Percentiles rank a stretch among this genome's conserved stretches.
These are phyloP conservation scores for Phytophthora hibernalis DNA, from an alignment of 352 stramenopile genomes.

Conservation along the genomic window DNA sequence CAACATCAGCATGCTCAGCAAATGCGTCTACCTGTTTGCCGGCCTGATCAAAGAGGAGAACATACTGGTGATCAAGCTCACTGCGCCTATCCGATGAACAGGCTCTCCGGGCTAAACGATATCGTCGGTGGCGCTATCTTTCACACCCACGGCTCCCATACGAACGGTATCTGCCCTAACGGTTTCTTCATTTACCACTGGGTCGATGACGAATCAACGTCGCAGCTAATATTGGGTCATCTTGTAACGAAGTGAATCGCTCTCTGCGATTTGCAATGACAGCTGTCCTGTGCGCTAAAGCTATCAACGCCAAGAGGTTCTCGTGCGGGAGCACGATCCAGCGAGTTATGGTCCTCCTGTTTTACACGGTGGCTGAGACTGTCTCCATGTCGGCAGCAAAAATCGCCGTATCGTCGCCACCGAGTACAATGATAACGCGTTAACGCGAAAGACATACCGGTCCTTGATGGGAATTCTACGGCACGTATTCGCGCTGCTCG, in stretches of 20 bases:
- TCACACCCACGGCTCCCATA: slow-evolving; percentile 12
- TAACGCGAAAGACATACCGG: slow-evolving; percentile 10
- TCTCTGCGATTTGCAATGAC: slow-evolving; percentile 31
- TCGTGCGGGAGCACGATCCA: slow-evolving; percentile 10
- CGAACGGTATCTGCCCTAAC: background rate
- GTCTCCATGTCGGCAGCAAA: slow-evolving; percentile 12
- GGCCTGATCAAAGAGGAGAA: slow-evolving; percentile 23
- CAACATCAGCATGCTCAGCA: slow-evolving; percentile 26
- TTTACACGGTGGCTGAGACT: slow-evolving; percentile 2
- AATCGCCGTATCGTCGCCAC: slow-evolving; percentile 10
- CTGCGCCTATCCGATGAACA: slow-evolving; percentile 22
- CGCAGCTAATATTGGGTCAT: background rate
- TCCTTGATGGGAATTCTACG: slow-evolving; percentile 27
- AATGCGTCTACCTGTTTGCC: slow-evolving; percentile 17
- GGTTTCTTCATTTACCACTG: slow-evolving; percentile 31
- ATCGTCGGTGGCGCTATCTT: slow-evolving; percentile 17
- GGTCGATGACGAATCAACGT: slow-evolving; percentile 29
- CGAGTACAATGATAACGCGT: background rate
- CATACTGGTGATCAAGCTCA: slow-evolving; percentile 28
- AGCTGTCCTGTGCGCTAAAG: slow-evolving; percentile 14
- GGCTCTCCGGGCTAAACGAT: slow-evolving; percentile 21
- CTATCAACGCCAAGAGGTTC: slow-evolving; percentile 33
- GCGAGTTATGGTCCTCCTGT: slow-evolving; percentile 16
- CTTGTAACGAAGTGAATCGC: slow-evolving; percentile 1
- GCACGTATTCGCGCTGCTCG: slow-evolving; percentile 15